A percentile compares a stretch with the other conserved stretches of the same genome.
phyloP scores from a whole-genome alignment of 495 filamentous ascomycete species.

The Platismatia glauca region DNA sequence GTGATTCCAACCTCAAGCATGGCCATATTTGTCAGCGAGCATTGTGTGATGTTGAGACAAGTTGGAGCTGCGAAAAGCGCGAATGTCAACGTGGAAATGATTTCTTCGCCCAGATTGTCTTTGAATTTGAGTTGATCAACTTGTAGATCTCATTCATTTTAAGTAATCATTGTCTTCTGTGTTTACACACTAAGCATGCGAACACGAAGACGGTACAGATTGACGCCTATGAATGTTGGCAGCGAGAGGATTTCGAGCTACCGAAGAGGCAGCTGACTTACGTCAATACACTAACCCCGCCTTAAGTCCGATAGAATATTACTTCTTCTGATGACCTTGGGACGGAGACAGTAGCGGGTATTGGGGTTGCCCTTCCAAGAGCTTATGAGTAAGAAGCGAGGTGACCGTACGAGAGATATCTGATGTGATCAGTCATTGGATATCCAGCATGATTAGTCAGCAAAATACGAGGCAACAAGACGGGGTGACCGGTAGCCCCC shows the following conservation, averaged over 20 bases:
- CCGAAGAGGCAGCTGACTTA: neutral
- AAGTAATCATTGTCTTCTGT: neutral
- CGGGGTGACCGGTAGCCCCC: no score
- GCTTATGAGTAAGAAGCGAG: neutral
- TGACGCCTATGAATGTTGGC: neutral
- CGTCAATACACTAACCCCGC: neutral
- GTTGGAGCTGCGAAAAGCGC: neutral
- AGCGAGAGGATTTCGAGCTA: neutral
- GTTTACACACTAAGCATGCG: neutral
- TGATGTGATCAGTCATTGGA: no score
- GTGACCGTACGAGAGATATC: neutral
- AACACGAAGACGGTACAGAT: no score
- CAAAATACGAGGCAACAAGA: no score
- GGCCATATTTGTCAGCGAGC: neutral
- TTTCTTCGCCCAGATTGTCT: neutral
- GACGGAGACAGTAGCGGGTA: neutral
- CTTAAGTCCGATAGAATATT: neutral
- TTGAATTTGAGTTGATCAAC: neutral
- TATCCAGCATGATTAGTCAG: no score
- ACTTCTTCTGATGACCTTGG: neutral
- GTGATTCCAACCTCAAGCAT: neutral
- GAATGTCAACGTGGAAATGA: neutral
- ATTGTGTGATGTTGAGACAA: neutral
- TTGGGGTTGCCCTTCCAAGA: neutral
- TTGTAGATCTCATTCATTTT: neutral